Base-by-base conservation (phyloP, 192 early-diverging fungal species). In the Mortierella hygrophila region DNA sequence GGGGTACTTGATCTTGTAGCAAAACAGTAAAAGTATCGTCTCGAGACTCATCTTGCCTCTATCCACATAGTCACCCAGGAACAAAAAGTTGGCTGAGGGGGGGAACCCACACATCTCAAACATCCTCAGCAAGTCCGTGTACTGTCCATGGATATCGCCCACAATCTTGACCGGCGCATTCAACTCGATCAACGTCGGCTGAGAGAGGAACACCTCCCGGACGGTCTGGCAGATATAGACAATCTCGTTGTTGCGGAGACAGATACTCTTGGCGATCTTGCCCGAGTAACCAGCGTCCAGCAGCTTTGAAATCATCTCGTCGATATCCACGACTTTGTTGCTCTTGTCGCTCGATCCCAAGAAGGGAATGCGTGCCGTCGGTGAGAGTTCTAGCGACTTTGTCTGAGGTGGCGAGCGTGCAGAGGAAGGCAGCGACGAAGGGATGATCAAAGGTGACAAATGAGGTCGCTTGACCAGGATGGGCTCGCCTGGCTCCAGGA, bases 111-210 rank as follows among this genome's bases (percentile, higher is more conserved):
- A 94, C 93, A 95, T 93, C 84, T 98, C 97, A 89, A 99, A 98
- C 78, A 98, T 89, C 37, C 97, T 93, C 55, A 98, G 89, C 75
- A 99, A 88, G 88, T 99, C 98, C 6, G 95, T 91, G 88, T 96
- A 99, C 89, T 99, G 98, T 55, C 98, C 98, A 82, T 99, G 98
- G 65, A 98, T 95, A 88, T 99, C 98, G 52, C 98, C 97, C 26
- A 93, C 92, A 76, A 97, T 95, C 79, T 95, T 95, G 72, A 97
- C 92, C 8, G 94, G 94, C 54, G 95, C 93, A 47, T 94, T 93
- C 76, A 96, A 88, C 78, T 96, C 94, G 71, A 96, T 90, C 69
- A 96, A 87, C 4, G 94, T 90, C 23, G 96, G 96, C 89, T 99
- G 98, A 46, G 95, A 94, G 86, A 99, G 81, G 80, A 98, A 94